Evolutionary conservation across 306 rosid species (phyloP).

Genomic region (Arachis hypogaea): DNA sequence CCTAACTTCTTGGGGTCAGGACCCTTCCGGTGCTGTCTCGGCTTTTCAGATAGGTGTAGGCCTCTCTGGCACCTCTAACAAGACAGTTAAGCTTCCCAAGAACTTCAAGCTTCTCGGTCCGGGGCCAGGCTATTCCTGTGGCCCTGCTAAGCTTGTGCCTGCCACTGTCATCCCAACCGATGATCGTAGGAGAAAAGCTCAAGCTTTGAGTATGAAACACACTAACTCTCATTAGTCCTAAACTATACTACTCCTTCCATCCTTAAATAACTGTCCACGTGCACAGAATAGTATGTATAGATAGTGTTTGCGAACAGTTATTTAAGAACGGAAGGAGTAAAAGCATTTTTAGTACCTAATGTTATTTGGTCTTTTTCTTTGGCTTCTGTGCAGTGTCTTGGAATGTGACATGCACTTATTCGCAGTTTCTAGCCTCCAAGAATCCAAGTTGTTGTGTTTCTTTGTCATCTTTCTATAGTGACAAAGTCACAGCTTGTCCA

Average conservation of each 20-base stretch:
- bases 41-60: slow-evolving; percentile 81
- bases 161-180: slow-evolving; percentile 60
- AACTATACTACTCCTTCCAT: no score
- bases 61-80: slow-evolving; percentile 72
- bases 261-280: no score
- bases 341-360: slow-evolving; percentile 9
- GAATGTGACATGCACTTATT: slow-evolving; percentile 94
- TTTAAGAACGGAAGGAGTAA: not conserved
- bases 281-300: no score
- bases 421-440: slow-evolving; percentile 86
- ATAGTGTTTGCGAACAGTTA: no score
- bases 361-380: not conserved
- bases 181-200: slow-evolving; percentile 64
- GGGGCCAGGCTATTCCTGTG: slow-evolving; percentile 75
- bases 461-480: slow-evolving; percentile 87
- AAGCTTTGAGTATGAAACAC: slow-evolving; percentile 63
- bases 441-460: slow-evolving; percentile 95
- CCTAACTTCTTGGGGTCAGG: slow-evolving; percentile 75
- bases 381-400: slow-evolving; percentile 79
- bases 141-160: slow-evolving; percentile 67
- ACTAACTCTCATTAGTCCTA: not conserved
- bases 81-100: slow-evolving; percentile 71
- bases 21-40: slow-evolving; percentile 63
- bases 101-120: slow-evolving; percentile 74
- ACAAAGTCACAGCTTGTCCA: slow-evolving; percentile 76